phyloP scores from a whole-genome alignment of 2,329 filamentous ascomycete genomes.

The Cercospora sojina region DNA sequence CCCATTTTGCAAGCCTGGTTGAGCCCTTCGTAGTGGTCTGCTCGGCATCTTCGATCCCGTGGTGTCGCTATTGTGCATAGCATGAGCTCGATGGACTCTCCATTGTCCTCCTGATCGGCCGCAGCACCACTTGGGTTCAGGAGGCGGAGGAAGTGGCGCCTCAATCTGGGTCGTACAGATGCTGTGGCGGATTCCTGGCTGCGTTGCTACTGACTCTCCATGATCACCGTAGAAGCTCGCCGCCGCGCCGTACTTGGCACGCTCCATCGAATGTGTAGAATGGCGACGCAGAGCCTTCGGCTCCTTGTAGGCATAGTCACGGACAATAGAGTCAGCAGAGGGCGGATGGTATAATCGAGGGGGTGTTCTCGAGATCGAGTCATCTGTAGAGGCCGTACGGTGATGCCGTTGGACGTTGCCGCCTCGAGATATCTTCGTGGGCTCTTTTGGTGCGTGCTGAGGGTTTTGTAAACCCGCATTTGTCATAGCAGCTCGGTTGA shows the following conservation, averaged over 20 bases:
- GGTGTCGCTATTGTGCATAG: background rate
- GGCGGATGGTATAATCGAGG: constrained; percentile 33
- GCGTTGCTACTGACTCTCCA: constrained; percentile 57
- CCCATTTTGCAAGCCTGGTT: background rate
- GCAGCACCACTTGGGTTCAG: background rate
- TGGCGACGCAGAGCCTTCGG: constrained; percentile 1
- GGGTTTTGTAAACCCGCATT: background rate
- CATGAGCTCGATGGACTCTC: constrained; percentile 22
- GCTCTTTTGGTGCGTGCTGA: background rate
- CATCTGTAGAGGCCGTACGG: constrained; percentile 8
- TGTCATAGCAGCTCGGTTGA: background rate
- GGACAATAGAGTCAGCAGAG: constrained; percentile 36
- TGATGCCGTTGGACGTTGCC: background rate
- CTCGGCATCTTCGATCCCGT: background rate
- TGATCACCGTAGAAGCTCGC: constrained; percentile 61
- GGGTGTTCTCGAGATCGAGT: constrained; percentile 32
- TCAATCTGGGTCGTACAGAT: background rate
- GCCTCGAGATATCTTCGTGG: background rate
- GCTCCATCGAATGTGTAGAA: constrained; percentile 5
- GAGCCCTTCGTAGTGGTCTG: constrained; percentile 14
- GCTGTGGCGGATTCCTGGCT: constrained; percentile 56
- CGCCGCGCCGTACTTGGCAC: constrained; percentile 52
- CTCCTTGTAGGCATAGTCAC: constrained; percentile 35
- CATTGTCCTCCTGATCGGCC: constrained; percentile 12
- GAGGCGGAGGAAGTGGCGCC: background rate